Base-by-base conservation (phyloP, 2,329 filamentous ascomycete species). In the Aspergillus hiratsukae region DNA sequence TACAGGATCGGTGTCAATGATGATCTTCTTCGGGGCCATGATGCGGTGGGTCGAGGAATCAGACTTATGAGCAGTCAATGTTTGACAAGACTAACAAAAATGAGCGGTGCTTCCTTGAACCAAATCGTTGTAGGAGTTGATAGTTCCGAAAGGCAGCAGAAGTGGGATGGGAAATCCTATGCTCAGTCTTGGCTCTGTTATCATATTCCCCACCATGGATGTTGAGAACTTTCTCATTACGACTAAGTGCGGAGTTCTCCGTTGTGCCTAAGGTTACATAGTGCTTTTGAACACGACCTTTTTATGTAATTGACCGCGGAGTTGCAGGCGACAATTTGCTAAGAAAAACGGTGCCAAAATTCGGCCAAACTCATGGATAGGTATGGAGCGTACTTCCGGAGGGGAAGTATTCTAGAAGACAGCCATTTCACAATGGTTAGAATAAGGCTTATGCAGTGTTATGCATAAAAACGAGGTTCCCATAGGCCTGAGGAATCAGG, bases 1-100 rank as follows among this genome's bases (percentile, higher is more conserved):
- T 80, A 90, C 92, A 77, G 93, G 93, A 72, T 97, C 94, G 2
- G 93, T 97, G 71, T 99, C 94, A 67, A 99, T 94, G 67, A 99
- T 97, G 64, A 99, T 87, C 67, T 88, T 86, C 66, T 84, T 85
- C 28, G 86, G 82, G 54, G 84, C 80, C 87, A 90, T 89, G 40
- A 49, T 61, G 55, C 17, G 31, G 31, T 17, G 5, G 14, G 27
- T 40, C 29, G 19, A n/a, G 10, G 19, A 40, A 21, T 27, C 43
- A 17, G 4, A 3, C 41, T 45, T 45, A 17, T 45, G 10, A 23
- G 8, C 4, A 10, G 19, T 23, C 41, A 45, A 11, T 21, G 41
- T 23, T 45, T 23, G 41, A 37, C 31, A 37, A 37, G 31, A 5
- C 14, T 7, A 37, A 7, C 46, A n/a, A 48, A 19, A 25, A 27